Conservation (phyloP, 2,329 filamentous ascomycete species). For the Whalleya microplaca region DNA sequence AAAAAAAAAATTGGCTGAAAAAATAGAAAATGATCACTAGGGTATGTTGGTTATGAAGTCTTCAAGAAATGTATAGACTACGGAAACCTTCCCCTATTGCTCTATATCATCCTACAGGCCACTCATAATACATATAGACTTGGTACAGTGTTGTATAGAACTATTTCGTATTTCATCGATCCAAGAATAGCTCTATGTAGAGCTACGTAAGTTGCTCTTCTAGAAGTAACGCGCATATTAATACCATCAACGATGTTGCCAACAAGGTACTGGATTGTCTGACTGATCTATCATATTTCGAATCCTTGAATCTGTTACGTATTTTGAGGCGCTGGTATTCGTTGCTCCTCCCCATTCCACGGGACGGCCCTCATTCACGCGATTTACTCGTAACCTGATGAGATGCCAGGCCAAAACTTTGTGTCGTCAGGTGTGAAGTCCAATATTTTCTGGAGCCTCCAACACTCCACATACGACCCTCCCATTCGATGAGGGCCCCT, state of each 20-base stretch:
- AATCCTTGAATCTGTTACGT: conserved; percentile 31
- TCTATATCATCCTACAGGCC: too few relatives aligned
- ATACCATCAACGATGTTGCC: neutral
- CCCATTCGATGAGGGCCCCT: conserved; percentile 18
- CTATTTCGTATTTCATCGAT: neutral
- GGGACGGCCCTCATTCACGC: conserved; percentile 27
- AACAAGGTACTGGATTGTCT: neutral
- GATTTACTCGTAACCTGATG: conserved; percentile 14
- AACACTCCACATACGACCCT: conserved; percentile 22
- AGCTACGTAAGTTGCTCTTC: neutral
- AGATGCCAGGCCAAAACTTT: conserved; percentile 19
- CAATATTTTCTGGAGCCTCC: conserved; percentile 23
- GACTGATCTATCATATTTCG: neutral
- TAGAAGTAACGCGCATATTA: too few relatives aligned
- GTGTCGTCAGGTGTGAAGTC: conserved; percentile 30
- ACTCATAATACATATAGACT: too few relatives aligned
- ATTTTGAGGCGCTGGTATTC: conserved; percentile 31
- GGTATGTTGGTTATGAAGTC: too few relatives aligned
- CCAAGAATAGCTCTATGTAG: neutral
- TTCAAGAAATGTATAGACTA: too few relatives aligned
- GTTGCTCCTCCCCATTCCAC: conserved; percentile 22
- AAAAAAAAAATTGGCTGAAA: too few relatives aligned
- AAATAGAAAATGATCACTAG: too few relatives aligned
- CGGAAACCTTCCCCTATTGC: too few relatives aligned
- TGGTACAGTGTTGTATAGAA: too few relatives aligned